A percentile compares a stretch with the other conserved stretches of the same genome.
Evolutionary conservation across 2,329 filamentous ascomycete species (phyloP).

Genomic region (Cadophora sp.): DNA sequence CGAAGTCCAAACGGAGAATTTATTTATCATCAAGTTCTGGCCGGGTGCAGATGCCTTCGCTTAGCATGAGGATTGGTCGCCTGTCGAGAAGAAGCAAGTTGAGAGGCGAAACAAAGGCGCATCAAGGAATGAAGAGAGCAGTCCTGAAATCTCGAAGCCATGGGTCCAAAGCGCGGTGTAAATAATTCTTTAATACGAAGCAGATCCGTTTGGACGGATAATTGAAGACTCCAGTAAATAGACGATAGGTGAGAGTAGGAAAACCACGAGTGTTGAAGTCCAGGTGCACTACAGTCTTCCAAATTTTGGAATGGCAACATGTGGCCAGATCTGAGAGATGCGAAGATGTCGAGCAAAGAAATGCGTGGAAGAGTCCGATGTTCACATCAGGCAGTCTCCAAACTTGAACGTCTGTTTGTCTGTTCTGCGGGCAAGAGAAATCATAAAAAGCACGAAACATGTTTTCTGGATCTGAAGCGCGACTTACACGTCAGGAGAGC

Average conservation of each 20-base stretch:
- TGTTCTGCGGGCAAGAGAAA: not conserved
- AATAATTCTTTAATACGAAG: not conserved
- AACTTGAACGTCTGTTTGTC: too few species aligned
- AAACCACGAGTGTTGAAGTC: not conserved
- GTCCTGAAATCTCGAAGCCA: not conserved
- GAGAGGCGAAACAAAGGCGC: not conserved
- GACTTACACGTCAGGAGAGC: not conserved
- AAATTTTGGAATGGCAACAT: not conserved
- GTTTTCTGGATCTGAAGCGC: not conserved
- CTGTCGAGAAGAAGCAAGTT: conserved; percentile 2
- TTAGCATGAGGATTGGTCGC: not conserved
- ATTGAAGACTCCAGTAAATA: too few species aligned
- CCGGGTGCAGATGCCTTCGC: not conserved
- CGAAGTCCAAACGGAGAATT: conserved; percentile 1
- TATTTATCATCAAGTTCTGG: not conserved
- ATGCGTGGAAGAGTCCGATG: not conserved
- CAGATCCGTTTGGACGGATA: too few species aligned
- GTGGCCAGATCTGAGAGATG: not conserved
- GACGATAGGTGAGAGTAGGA: not conserved
- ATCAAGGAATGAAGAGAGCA: not conserved
- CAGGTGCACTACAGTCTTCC: not conserved
- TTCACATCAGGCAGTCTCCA: not conserved
- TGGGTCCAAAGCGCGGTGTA: too few species aligned
- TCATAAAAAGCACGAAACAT: not conserved
- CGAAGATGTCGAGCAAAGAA: not conserved